Evolutionary conservation across 208 protist species (phyloP).

Genomic region (Wallacemonas collosoma): DNA sequence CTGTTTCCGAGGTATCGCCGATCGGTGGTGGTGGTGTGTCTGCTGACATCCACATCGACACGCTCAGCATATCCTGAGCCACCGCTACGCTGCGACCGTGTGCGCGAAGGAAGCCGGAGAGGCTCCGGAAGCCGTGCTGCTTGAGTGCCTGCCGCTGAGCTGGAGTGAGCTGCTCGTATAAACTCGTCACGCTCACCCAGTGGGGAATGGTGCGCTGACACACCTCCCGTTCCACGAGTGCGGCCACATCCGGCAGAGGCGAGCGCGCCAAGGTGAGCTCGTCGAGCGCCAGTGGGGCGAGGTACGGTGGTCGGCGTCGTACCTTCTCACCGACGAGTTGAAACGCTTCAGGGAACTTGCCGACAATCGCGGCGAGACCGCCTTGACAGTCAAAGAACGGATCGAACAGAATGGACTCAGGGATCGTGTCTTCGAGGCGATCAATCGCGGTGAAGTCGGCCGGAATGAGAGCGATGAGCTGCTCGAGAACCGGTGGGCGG

Average conservation of each 20-base stretch:
- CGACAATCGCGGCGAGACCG: constrained; percentile 76
- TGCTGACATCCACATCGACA: constrained; percentile 77
- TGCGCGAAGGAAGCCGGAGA: constrained; percentile 82
- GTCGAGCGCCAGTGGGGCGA: constrained; percentile 78
- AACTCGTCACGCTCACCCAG: constrained; percentile 79
- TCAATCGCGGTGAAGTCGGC: constrained; percentile 60
- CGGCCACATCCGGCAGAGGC: constrained; percentile 68
- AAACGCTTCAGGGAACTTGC: constrained; percentile 84
- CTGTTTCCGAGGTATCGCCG: neutral
- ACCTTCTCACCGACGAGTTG: constrained; percentile 77
- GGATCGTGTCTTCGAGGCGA: constrained; percentile 70
- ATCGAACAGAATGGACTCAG: constrained; percentile 86
- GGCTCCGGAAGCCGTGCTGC: constrained; percentile 57
- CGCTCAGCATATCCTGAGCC: constrained; percentile 84
- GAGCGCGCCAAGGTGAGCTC: constrained; percentile 69
- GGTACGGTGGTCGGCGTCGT: constrained; percentile 63
- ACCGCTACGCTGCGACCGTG: constrained; percentile 77
- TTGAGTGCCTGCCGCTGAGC: constrained; percentile 68
- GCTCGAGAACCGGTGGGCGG: constrained; percentile 80
- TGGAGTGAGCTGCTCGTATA: constrained; percentile 81
- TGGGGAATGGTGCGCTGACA: constrained; percentile 71
- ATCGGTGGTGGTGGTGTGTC: constrained; percentile 16
- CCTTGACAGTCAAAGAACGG: constrained; percentile 92
- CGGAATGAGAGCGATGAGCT: constrained; percentile 72
- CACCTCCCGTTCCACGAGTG: constrained; percentile 55